A percentile compares a stretch with the other conserved stretches of the same genome.
Evolutionary conservation across 129 eudicot genomes (phyloP).

Genomic region (Chrysanthemum lavandulifolium): DNA sequence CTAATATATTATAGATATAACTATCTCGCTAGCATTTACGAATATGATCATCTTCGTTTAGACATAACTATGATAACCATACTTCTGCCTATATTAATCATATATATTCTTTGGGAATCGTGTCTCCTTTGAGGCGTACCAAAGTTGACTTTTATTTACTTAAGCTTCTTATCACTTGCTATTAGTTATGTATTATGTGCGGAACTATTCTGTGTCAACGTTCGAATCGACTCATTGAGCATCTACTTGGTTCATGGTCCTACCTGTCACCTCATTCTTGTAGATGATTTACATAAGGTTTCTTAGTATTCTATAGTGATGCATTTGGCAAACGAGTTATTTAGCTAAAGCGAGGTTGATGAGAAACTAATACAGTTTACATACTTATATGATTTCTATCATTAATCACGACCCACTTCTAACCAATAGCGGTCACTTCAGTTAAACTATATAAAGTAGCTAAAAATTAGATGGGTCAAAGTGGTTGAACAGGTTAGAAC

Average conservation of each 20-base stretch:
- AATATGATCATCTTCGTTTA: not conserved
- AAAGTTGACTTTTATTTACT: not conserved
- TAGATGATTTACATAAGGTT: not conserved
- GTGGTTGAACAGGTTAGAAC: not conserved
- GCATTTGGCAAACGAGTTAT: no score
- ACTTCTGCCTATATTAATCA: not conserved
- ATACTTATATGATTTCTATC: no score
- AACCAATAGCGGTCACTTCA: no score
- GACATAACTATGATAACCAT: conserved; percentile 8
- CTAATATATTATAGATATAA: not conserved
- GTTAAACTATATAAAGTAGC: no score
- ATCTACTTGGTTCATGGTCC: not conserved
- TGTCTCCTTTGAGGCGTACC: not conserved
- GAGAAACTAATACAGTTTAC: no score
- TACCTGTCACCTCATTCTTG: not conserved
- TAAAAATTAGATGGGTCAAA: no score
- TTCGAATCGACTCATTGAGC: not conserved
- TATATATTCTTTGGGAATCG: not conserved
- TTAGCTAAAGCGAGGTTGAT: no score
- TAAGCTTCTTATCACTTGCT: not conserved
- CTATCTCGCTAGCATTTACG: conserved; percentile 3
- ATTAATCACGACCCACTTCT: no score
- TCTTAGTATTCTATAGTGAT: no score
- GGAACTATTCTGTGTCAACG: not conserved
- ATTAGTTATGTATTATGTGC: not conserved